These are phyloP conservation scores for Chytridium lagenaria DNA, from an alignment of 371 early-diverging fungal species.

Conservation along the genomic window DNA sequence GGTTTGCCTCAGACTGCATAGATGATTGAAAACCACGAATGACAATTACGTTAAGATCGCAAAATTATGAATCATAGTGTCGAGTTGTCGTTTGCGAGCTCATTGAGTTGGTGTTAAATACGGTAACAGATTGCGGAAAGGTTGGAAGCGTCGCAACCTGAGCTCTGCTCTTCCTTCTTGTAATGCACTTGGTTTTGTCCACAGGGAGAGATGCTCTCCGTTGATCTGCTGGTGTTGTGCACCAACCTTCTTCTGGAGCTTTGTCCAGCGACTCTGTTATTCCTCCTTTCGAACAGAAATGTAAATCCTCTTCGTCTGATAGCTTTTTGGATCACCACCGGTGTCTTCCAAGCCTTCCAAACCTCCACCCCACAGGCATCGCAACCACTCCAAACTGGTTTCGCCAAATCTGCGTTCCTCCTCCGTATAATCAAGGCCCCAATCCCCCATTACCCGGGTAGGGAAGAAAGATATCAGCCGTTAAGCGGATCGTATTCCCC, in stretches of 20 bases:
- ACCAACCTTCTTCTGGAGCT: neutral
- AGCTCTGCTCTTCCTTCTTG: no score
- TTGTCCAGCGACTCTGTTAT: neutral
- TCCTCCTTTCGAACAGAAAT: constrained; percentile 1
- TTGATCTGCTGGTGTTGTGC: neutral
- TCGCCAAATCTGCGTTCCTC: constrained; percentile 74
- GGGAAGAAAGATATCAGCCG: constrained; percentile 76
- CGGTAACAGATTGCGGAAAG: neutral
- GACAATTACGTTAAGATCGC: constrained; percentile 24
- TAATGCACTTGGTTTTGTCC: no score
- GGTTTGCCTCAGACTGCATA: neutral
- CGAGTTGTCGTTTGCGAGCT: constrained; percentile 22
- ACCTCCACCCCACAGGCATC: constrained; percentile 41
- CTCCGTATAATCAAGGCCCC: constrained; percentile 81
- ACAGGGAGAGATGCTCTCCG: neutral
- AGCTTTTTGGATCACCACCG: constrained; percentile 13
- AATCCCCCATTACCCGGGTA: constrained; percentile 74
- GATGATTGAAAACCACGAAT: constrained; percentile 22
- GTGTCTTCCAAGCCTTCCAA: constrained; percentile 21
- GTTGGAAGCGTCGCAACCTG: neutral
- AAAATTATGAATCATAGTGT: constrained; percentile 29
- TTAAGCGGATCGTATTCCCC: constrained; percentile 83
- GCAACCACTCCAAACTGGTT: constrained; percentile 52
- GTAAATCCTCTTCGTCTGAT: neutral
- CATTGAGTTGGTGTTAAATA: constrained; percentile 6